Evolutionary conservation across 305 asterid genomes (phyloP).

Genomic region (Lippia alba): DNA sequence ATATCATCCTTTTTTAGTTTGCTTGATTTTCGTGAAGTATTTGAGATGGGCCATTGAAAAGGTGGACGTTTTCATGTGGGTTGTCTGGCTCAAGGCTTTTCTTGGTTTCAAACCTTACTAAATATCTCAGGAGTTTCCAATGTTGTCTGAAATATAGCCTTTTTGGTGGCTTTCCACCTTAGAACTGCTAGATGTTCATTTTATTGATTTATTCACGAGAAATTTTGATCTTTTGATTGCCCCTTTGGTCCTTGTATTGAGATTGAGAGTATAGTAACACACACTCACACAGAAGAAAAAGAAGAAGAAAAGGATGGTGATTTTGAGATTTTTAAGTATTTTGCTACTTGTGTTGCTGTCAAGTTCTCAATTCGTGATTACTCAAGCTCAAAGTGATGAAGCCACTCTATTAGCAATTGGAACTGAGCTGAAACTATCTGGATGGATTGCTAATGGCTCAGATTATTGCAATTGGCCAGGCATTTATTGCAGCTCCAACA

Average conservation of each 20-base stretch:
- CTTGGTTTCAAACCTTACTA: constrained; percentile 15
- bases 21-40: constrained; percentile 24
- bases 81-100: constrained; percentile 26
- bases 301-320: constrained; percentile 47
- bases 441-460: constrained; percentile 66
- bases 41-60: constrained; percentile 32
- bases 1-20: not conserved
- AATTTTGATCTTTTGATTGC: constrained; percentile 27
- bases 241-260: constrained; percentile 12
- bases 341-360: constrained; percentile 61
- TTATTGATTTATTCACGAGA: constrained; percentile 1
- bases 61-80: constrained; percentile 22
- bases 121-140: constrained; percentile 21
- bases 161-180: constrained; percentile 18
- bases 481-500: constrained; percentile 69
- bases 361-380: constrained; percentile 49
- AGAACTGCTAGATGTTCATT: constrained; percentile 21
- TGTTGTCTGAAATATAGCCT: constrained; percentile 30
- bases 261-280: not conserved
- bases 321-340: constrained; percentile 45
- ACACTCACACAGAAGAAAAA: no score
- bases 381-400: constrained; percentile 54
- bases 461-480: constrained; percentile 81
- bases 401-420: constrained; percentile 58
- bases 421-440: constrained; percentile 58